Evolutionary conservation across 2,329 filamentous ascomycete species (phyloP).

Genomic region (Stromatinia cepivora): DNA sequence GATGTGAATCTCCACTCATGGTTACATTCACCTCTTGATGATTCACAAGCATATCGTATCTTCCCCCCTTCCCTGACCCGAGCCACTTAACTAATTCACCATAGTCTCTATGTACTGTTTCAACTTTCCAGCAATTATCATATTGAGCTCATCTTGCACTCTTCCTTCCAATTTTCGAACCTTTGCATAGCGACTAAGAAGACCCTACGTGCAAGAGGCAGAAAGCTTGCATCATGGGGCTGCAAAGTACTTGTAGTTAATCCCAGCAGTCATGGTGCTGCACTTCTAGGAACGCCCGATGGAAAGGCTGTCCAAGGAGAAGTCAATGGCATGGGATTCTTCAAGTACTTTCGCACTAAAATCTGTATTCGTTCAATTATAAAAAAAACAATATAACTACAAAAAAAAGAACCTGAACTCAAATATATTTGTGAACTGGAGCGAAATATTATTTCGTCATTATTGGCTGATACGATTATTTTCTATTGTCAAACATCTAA

Average conservation of each 20-base stretch:
- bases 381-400: no score
- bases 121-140: background rate
- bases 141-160: background rate
- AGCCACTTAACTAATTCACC: background rate
- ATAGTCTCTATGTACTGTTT: background rate
- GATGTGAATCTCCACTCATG: background rate
- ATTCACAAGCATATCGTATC: background rate
- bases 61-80: background rate
- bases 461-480: no score
- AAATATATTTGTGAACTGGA: no score
- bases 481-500: no score
- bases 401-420: no score
- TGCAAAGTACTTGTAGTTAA: no score
- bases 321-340: no score
- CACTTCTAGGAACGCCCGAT: background rate
- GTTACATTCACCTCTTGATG: background rate
- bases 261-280: background rate
- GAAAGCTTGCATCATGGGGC: background rate
- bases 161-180: background rate
- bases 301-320: background rate
- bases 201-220: background rate
- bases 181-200: no score
- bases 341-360: no score
- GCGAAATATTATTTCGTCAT: no score
- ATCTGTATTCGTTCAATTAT: no score